phyloP scores from a whole-genome alignment of 2,329 filamentous ascomycete species.

The Pestalotiopsis sp. region DNA sequence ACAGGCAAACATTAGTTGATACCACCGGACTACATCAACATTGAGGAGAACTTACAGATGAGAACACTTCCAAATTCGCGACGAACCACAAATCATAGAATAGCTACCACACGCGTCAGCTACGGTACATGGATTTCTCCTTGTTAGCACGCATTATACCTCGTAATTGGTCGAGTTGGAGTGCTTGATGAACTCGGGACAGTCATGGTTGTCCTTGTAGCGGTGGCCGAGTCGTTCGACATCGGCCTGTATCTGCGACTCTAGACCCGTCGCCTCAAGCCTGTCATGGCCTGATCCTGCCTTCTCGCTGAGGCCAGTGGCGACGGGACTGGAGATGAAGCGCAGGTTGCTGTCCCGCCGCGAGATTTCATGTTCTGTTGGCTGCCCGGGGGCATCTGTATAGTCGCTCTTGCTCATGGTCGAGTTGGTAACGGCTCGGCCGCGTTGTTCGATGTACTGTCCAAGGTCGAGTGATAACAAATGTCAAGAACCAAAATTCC shows the following conservation, averaged over 20 bases:
- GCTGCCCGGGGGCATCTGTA: background rate
- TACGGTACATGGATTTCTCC: background rate
- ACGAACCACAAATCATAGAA: conserved; percentile 66
- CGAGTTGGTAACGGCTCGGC: background rate
- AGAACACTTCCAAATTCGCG: conserved; percentile 66
- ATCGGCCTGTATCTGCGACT: background rate
- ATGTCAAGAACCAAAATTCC: background rate
- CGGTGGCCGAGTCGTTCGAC: conserved; percentile 7
- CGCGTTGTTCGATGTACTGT: background rate
- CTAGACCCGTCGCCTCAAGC: background rate
- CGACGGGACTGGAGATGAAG: conserved; percentile 3
- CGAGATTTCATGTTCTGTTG: background rate
- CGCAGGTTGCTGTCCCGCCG: conserved; percentile 7
- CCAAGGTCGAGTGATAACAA: background rate
- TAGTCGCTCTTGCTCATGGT: background rate
- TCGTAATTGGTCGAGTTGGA: conserved; percentile 12
- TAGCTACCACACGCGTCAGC: conserved; percentile 25
- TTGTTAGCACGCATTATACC: background rate
- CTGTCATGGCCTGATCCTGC: background rate
- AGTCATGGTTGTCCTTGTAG: conserved; percentile 11
- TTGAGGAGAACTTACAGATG: conserved; percentile 36
- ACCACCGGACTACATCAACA: too few species aligned
- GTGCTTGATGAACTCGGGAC: conserved; percentile 11
- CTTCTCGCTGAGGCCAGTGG: background rate
- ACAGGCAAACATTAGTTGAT: background rate